A percentile compares a stretch with the other conserved stretches of the same genome.
phyloP scores from a whole-genome alignment of 257 asterid species.

The Nicotiana tabacum region DNA sequence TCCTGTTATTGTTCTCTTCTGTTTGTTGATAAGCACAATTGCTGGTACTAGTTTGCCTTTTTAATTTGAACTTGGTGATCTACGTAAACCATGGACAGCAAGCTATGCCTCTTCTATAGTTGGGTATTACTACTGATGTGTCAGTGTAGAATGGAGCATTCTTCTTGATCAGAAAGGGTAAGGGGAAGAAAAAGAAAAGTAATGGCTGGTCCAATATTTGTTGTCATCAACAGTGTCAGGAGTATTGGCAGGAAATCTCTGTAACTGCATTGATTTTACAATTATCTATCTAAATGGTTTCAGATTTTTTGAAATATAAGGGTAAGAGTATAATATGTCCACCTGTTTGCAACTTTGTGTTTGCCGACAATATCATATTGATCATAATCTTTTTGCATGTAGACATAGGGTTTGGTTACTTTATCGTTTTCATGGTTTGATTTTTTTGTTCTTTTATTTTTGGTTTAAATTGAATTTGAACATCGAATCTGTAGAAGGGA shows the following conservation, averaged over 20 bases:
- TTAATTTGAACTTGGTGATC: not conserved
- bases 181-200: conserved; percentile 1
- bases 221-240: not conserved
- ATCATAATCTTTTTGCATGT: not conserved
- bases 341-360: not conserved
- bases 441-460: not conserved
- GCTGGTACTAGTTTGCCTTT: not conserved
- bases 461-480: not conserved
- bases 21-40: not conserved
- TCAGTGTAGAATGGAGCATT: not conserved
- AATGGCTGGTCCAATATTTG: not conserved
- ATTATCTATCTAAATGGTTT: conserved; percentile 4
- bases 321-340: not conserved
- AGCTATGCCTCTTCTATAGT: not conserved
- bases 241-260: not conserved
- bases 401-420: not conserved
- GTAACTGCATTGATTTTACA: not conserved
- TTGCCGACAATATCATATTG: not conserved
- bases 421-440: not conserved
- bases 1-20: not conserved
- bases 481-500: not conserved
- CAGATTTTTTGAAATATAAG: not conserved
- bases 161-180: not conserved
- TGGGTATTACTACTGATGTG: not conserved
- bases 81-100: not conserved